Evolutionary conservation across 371 early-diverging fungal genomes (phyloP), one percentile per base, ranked within the genome.

Genomic region (Lichtheimia corymbifera): DNA sequence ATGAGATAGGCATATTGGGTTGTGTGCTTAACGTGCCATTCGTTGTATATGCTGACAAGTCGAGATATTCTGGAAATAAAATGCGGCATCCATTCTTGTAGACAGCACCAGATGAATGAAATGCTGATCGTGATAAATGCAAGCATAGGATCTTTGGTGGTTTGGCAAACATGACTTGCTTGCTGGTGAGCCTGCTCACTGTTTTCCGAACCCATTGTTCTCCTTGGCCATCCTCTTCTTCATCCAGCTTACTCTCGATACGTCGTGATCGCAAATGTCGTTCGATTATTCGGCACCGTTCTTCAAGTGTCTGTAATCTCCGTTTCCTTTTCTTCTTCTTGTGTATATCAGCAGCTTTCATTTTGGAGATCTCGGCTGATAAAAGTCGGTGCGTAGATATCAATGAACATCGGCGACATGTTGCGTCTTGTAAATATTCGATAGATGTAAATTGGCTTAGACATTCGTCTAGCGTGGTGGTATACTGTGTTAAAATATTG

Each of bases 61-160:
- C 88, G 9, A 92, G 76, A 25, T 70, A 66, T 45, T 88, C 80
- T 2, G 75, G 74, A 60, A 90, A 91, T 5, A 67, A 22, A 6
- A 93, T 74, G 24, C 75, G 80, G 59, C 87, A 83, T 11, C 75
- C 74, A 66, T 91, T 90, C 73, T 91, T 93, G 64, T 79, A 76
- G 2, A 83, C 70, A 7, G 79, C 77, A 14, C 93, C 91, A 2
- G 80, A 77, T 0, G 85, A 66, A 11, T 82, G 70, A 64, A 79
- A 88, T 18, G 89, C 79, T 2, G 89, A 88, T 27, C 91, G 83
- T 53, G 89, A 86, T 62, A 93, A 78, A 63, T 91, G 91, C 7
- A 93, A 72, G 60, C 88, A 87, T 0, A 92, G 70, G 0, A 76
- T 70, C 43, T 77, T 77, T 3, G 86, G 84, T 4, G 80, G 76